phyloP scores from a whole-genome alignment of 208 protist genomes.

The Leishmania amazonensis region DNA sequence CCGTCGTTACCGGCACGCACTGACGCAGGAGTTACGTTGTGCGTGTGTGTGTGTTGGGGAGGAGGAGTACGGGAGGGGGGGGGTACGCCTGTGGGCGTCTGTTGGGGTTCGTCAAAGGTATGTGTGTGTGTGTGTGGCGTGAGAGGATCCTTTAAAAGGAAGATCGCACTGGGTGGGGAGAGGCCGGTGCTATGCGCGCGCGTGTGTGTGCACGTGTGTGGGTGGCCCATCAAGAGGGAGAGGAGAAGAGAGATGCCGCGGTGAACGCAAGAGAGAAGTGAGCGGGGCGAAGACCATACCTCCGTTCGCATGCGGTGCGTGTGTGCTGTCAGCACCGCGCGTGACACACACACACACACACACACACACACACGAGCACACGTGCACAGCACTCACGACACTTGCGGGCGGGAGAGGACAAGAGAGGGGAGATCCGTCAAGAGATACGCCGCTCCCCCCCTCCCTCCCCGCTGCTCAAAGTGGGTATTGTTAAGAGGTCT shows the following conservation, averaged over 20 bases:
- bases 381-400: background rate
- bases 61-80: background rate
- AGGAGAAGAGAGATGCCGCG: background rate
- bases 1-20: background rate
- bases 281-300: background rate
- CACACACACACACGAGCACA: background rate
- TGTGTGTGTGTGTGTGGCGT: background rate
- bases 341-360: background rate
- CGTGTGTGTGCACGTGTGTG: background rate
- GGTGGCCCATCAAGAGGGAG: background rate
- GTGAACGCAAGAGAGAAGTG: background rate
- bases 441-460: no score
- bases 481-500: background rate
- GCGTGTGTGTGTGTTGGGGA: background rate
- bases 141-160: background rate
- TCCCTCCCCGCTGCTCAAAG: background rate
- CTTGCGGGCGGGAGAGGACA: background rate
- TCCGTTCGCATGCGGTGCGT: background rate
- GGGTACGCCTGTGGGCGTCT: background rate
- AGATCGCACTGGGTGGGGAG: background rate
- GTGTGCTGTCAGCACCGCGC: background rate
- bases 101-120: background rate
- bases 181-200: background rate
- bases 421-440: background rate
- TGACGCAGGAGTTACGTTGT: background rate